Evolutionary conservation across 202 grass and related monocot genomes (phyloP).

Genomic region (Schoenoplectus triqueter): DNA sequence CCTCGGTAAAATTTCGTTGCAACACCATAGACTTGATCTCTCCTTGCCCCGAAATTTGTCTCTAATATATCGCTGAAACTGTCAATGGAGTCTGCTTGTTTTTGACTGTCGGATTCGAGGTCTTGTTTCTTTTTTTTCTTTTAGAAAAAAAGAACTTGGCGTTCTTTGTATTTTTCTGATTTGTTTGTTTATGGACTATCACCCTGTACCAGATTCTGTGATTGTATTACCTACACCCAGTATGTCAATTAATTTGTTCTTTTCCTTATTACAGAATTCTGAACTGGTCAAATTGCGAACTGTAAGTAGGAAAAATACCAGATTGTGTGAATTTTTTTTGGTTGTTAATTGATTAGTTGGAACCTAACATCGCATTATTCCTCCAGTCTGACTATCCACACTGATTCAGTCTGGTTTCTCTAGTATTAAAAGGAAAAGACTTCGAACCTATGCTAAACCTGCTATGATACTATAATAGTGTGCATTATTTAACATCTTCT

Average conservation of each 20-base stretch:
- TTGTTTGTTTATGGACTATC: background rate
- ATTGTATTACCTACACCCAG: background rate
- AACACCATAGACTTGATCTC: background rate
- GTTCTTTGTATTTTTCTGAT: no score
- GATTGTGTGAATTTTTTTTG: background rate
- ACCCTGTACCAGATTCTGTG: background rate
- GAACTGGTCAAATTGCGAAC: background rate
- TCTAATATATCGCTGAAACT: background rate
- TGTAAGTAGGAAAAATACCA: background rate
- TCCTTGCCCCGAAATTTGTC: background rate
- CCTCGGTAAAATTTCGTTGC: background rate
- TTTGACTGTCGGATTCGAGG: background rate
- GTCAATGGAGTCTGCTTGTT: background rate
- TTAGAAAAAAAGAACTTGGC: no score
- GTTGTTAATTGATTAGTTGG: background rate
- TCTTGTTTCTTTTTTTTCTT: no score
- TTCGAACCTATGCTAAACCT: background rate
- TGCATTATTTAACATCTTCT: constrained; percentile 16
- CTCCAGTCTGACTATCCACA: background rate
- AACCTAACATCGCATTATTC: background rate
- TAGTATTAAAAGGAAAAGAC: background rate
- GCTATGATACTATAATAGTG: background rate
- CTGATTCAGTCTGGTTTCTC: background rate
- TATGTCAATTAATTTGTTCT: no score
- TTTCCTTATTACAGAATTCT: background rate